Conservation (phyloP, 2,329 filamentous ascomycete genomes). For the Ambrosiella xylebori region DNA sequence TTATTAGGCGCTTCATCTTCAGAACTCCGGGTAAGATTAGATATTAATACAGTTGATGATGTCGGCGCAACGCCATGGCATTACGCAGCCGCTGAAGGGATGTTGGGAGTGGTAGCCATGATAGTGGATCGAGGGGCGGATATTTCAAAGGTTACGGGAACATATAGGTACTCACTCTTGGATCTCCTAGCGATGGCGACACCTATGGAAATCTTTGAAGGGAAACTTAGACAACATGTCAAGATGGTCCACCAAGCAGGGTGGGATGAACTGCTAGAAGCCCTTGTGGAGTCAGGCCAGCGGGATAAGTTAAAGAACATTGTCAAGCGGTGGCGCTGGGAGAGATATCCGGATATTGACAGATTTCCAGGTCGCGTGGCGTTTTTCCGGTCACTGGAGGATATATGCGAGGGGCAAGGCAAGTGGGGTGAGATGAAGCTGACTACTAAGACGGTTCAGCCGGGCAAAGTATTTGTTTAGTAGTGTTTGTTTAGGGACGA, state of each 20-base stretch:
- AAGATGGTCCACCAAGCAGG: not conserved
- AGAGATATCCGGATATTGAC: not conserved
- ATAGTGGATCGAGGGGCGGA: constrained; percentile 1
- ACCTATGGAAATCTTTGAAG: constrained; percentile 23
- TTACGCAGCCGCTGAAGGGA: constrained; percentile 1
- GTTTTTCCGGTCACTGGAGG: constrained; percentile 16
- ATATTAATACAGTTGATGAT: not conserved
- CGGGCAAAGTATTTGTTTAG: not conserved
- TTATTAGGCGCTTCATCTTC: not conserved
- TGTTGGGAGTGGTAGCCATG: constrained; percentile 1
- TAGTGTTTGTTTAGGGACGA: not conserved
- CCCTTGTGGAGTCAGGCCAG: not conserved
- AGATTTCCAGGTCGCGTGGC: not conserved
- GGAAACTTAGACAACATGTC: not conserved
- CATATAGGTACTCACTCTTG: constrained; percentile 2
- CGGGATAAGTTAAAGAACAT: not conserved
- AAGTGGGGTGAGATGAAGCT: not conserved
- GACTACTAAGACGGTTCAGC: not conserved
- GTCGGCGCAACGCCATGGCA: constrained; percentile 1
- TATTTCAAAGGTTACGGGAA: not conserved
- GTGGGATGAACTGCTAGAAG: not conserved
- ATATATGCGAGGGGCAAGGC: constrained; percentile 19
- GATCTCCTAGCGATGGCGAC: constrained; percentile 22
- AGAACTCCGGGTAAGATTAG: not conserved
- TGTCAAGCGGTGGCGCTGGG: not conserved